These are phyloP conservation scores for Cordyceps fumosorosea DNA, from an alignment of 2,329 filamentous ascomycete genomes.

Conservation along the genomic window DNA sequence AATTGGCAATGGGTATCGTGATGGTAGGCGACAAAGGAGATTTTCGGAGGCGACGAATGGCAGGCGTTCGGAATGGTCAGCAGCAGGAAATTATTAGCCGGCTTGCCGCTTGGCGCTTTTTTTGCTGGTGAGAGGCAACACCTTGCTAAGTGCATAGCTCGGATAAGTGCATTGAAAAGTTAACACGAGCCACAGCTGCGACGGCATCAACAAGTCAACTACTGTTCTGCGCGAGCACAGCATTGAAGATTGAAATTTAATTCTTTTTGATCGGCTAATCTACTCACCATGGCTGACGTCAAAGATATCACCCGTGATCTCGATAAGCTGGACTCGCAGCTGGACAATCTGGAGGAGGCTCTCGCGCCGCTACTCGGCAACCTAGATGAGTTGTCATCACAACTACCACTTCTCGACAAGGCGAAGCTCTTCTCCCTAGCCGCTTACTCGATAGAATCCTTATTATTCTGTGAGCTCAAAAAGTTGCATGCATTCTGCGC, in stretches of 20 bases:
- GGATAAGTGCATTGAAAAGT: constrained; percentile 8
- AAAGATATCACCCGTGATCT: constrained; percentile 60
- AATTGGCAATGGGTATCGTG: neutral
- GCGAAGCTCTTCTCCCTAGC: constrained; percentile 87
- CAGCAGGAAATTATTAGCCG: constrained; percentile 5
- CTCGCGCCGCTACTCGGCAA: constrained; percentile 66
- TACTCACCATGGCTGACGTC: constrained; percentile 31
- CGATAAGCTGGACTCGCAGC: constrained; percentile 66
- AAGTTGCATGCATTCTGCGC: neutral
- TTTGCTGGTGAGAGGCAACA: neutral
- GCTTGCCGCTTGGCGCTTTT: neutral
- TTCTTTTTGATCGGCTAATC: neutral
- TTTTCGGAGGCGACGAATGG: constrained; percentile 9
- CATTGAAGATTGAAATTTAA: neutral
- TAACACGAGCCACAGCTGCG: neutral
- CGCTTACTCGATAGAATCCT: constrained; percentile 83
- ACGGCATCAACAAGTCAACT: neutral
- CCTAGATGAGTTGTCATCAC: constrained; percentile 62
- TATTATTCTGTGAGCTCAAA: constrained; percentile 68
- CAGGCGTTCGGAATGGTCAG: constrained; percentile 7
- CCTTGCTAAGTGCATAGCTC: constrained; percentile 13
- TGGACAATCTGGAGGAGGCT: constrained; percentile 70
- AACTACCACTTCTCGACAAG: constrained; percentile 86
- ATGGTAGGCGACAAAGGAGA: neutral
- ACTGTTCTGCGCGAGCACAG: neutral